A percentile compares a stretch with the other conserved stretches of the same genome.
phyloP scores from a whole-genome alignment of 371 early-diverging fungal species.

The Apophysomyces elegans region DNA sequence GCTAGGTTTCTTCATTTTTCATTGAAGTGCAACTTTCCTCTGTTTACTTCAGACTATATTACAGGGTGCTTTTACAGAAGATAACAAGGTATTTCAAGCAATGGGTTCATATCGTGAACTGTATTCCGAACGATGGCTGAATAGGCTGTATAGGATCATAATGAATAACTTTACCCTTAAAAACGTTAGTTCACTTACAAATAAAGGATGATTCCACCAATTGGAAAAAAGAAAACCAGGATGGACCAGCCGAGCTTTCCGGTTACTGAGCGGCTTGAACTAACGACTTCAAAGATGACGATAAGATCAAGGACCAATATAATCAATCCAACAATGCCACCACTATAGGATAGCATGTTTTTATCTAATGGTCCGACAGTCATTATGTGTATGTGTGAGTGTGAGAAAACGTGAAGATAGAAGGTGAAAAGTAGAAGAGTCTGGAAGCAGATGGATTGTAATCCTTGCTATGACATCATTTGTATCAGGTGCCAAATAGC shows the following conservation, averaged over 20 bases:
- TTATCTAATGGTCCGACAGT: constrained; percentile 26
- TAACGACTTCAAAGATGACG: constrained; percentile 65
- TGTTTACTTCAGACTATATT: too few species aligned
- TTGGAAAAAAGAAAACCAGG: constrained; percentile 66
- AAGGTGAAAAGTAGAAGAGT: background rate
- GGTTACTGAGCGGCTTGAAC: constrained; percentile 54
- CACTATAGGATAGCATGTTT: constrained; percentile 50
- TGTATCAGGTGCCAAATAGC: too few species aligned
- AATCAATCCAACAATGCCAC: constrained; percentile 54
- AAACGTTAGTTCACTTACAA: constrained; percentile 54
- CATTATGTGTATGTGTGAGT: background rate
- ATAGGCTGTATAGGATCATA: constrained; percentile 45
- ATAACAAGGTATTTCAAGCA: constrained; percentile 23
- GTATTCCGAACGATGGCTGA: constrained; percentile 58
- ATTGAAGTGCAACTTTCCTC: too few species aligned
- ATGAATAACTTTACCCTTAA: constrained; percentile 3
- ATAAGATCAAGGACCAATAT: constrained; percentile 63
- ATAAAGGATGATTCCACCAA: constrained; percentile 61
- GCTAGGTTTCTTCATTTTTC: too few species aligned
- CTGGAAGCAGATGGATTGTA: background rate
- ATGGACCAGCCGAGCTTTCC: constrained; percentile 63
- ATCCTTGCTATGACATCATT: too few species aligned
- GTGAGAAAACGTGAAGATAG: background rate
- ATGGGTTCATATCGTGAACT: constrained; percentile 54
- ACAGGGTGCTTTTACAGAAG: too few species aligned